Evolutionary conservation across 2,329 filamentous ascomycete species (phyloP).

Genomic region (Monilinia fructicola): DNA sequence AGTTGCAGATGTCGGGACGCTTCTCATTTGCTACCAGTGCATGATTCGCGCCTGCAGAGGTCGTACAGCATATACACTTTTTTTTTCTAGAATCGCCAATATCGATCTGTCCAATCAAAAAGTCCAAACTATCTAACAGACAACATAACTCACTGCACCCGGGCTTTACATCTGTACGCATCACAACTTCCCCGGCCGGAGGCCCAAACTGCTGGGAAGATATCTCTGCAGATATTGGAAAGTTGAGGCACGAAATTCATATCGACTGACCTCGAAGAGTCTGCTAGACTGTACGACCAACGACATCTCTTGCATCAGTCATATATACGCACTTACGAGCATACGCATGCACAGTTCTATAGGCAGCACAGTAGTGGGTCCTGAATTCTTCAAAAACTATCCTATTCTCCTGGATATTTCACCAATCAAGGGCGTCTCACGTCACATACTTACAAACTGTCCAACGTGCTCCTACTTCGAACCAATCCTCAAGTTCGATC

Average conservation of each 20-base stretch:
- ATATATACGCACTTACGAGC: conserved; percentile 17
- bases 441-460: conserved; percentile 23
- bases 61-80: conserved; percentile 18
- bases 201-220: conserved; percentile 21
- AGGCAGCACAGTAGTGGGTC: conserved; percentile 17
- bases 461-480: conserved; percentile 21
- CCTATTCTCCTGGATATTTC: conserved; percentile 12
- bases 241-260: conserved; percentile 18
- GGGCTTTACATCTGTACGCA: conserved; percentile 21
- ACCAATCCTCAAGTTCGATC: conserved; percentile 18
- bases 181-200: conserved; percentile 23
- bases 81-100: conserved; percentile 21
- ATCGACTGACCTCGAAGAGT: conserved; percentile 19
- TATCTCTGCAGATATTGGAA: conserved; percentile 17
- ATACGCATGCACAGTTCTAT: conserved; percentile 19
- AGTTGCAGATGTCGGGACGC: conserved; percentile 25
- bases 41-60: conserved; percentile 18
- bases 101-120: conserved; percentile 12
- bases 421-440: conserved; percentile 24
- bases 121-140: background rate
- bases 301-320: conserved; percentile 22
- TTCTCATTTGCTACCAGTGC: conserved; percentile 24
- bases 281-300: conserved; percentile 22
- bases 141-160: conserved; percentile 18
- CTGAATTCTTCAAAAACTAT: background rate